A percentile compares a stretch with the other conserved stretches of the same genome.
Conservation (phyloP, 495 filamentous ascomycete genomes). For the Glonium stellatum region DNA sequence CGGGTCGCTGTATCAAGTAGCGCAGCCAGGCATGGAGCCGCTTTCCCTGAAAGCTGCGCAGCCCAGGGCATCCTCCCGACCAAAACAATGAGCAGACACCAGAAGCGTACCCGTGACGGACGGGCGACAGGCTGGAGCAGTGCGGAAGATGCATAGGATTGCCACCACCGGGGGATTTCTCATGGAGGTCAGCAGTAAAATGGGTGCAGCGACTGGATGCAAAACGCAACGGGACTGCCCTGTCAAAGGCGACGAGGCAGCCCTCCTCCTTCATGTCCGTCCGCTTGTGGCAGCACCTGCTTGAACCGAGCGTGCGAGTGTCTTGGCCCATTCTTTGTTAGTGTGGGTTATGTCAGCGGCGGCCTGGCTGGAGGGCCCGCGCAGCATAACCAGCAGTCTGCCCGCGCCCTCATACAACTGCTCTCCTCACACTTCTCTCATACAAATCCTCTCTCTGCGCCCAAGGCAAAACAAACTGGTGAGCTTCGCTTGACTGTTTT, state of each 20-base stretch:
- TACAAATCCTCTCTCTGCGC: constrained; percentile 53
- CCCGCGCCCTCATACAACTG: constrained; percentile 42
- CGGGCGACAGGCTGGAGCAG: no score
- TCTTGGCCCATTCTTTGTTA: constrained; percentile 1
- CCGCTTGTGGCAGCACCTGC: neutral
- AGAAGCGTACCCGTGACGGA: no score
- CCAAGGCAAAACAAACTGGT: constrained; percentile 8
- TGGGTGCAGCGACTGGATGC: neutral
- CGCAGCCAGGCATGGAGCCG: constrained; percentile 4
- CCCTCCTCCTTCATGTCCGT: neutral
- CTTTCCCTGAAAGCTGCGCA: neutral
- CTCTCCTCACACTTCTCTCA: constrained; percentile 49
- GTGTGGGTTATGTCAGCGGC: neutral
- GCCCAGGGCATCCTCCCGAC: neutral
- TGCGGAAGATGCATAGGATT: neutral
- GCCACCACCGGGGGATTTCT: no score
- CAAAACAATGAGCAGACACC: neutral
- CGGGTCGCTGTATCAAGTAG: constrained; percentile 1
- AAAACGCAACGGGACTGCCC: no score
- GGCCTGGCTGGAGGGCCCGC: neutral
- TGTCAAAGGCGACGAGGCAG: no score
- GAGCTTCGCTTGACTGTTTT: constrained; percentile 6
- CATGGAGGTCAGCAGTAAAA: neutral
- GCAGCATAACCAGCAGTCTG: neutral
- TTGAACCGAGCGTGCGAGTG: neutral